Evolutionary conservation across 495 filamentous ascomycete genomes (phyloP).

Genomic region (Monascus purpureus): DNA sequence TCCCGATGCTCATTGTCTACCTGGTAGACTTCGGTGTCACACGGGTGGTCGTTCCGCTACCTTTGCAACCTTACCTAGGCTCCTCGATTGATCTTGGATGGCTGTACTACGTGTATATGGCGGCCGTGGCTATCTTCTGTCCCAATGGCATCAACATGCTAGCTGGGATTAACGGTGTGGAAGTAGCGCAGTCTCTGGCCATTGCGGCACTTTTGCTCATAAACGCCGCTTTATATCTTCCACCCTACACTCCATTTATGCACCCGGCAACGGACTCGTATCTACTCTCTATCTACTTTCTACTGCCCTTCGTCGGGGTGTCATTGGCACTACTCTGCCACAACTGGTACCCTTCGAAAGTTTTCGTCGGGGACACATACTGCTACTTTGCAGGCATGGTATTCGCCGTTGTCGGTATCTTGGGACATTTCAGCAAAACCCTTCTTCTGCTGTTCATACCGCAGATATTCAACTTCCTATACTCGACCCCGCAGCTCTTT

Average conservation of each 20-base stretch:
- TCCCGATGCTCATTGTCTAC: conserved; percentile 92
- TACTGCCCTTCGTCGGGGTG: conserved; percentile 88
- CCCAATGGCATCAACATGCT: conserved; percentile 99
- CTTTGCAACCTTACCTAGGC: conserved; percentile 70
- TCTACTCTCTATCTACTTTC: conserved; percentile 85
- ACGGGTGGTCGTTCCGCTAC: conserved; percentile 76
- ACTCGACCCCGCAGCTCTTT: conserved; percentile 84
- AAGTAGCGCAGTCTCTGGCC: conserved; percentile 85
- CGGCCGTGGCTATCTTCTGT: conserved; percentile 83
- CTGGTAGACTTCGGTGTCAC: conserved; percentile 98
- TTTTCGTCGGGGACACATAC: conserved; percentile 97
- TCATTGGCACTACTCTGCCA: conserved; percentile 74
- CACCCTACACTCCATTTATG: conserved; percentile 52
- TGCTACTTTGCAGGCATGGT: conserved; percentile 99
- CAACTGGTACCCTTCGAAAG: conserved; percentile 92
- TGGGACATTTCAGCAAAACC: conserved; percentile 97
- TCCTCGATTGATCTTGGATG: conserved; percentile 70
- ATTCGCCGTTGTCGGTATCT: conserved; percentile 89
- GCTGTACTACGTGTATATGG: conserved; percentile 96
- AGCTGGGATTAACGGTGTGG: conserved; percentile 93
- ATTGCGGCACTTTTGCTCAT: conserved; percentile 71
- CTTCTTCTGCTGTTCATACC: conserved; percentile 81
- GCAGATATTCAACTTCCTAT: conserved; percentile 93
- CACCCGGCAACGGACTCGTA: conserved; percentile 95
- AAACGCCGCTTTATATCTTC: conserved; percentile 71